Evolutionary conservation across 108 stramenopile genomes (phyloP), one percentile per base, ranked within the genome.

Genomic region (Skeletonema costatum): DNA sequence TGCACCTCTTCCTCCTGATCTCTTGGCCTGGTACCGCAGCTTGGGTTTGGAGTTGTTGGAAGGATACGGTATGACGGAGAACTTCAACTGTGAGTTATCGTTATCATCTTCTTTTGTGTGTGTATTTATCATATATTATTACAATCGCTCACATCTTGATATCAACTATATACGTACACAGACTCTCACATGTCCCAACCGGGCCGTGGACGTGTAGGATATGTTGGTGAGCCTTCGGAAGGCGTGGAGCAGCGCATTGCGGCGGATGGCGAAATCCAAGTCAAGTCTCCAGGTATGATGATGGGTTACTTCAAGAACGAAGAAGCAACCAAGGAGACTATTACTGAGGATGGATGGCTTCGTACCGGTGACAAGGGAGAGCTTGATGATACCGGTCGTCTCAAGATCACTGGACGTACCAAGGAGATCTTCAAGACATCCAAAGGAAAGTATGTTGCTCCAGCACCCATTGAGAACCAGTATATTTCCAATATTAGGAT

Each of bases 321-420:
- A 10, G 93, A 94, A 64, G 93, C 93, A 21, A 92, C 90, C 71
- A 88, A 87, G 50, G 91, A 94, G 66, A 75, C 93, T 25, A 81
- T 94, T 29, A 92, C 91, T 1, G 90, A 83, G n/a, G 91, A 92
- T 69, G 92, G 92, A 68, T 96, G 85, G 83, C 86, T 96, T 8
- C 83, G 91, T 60, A 96, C 93, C n/a, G 95, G 95, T 56, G 95
- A 96, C 65, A 87, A 89, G 70, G 95, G 95, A 71, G 77, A 73
- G 46, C 41, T 96, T n/a, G 95, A 96, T 75, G 76, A 78, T 10
- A 62, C 77, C 39, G 92, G 92, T 5, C 90, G 90, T 64, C 88
- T 96, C 76, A 92, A 93, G 77, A 93, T 96, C 60, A 91, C 91
- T 30, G 95, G 93, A 30, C 91, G 95, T 42, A 90, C 89, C 53